These are phyloP conservation scores for Uromyces viciae-fabae DNA, from an alignment of 1,284 basidiomycete species.

Conservation along the genomic window DNA sequence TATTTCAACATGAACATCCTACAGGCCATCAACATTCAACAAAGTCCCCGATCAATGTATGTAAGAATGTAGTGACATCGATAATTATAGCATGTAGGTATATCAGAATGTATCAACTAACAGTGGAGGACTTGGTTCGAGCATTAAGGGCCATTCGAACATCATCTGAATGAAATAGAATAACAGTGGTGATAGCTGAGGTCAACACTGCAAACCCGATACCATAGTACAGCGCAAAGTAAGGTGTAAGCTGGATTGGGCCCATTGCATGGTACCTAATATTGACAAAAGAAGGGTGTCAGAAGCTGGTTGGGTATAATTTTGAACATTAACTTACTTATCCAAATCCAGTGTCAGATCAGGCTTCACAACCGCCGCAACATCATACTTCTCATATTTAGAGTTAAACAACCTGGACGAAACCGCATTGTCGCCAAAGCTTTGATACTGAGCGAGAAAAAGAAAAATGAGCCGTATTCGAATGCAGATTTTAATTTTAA, in stretches of 20 bases:
- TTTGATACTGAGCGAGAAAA: constrained; percentile 10
- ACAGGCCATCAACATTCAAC: background rate
- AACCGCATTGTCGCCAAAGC: constrained; percentile 40
- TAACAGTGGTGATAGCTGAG: constrained; percentile 32
- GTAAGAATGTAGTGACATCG: background rate
- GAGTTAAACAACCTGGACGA: constrained; percentile 26
- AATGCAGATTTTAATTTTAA: background rate
- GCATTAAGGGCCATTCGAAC: constrained; percentile 26
- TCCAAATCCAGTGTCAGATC: constrained; percentile 35
- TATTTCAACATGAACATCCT: constrained; percentile 40
- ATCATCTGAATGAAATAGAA: constrained; percentile 34
- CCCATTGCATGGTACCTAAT: constrained; percentile 36
- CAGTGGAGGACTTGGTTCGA: constrained; percentile 19
- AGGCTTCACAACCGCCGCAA: constrained; percentile 29
- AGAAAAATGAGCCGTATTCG: background rate
- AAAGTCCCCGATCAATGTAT: background rate
- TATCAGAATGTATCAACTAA: too few relatives aligned
- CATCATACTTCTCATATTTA: constrained; percentile 37
- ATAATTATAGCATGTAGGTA: background rate
- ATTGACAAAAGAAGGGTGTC: too few relatives aligned
- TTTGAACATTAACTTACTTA: background rate
- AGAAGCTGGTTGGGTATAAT: background rate
- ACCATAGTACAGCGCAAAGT: constrained; percentile 39
- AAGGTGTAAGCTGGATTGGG: constrained; percentile 39
- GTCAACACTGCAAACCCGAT: constrained; percentile 34